Percentiles rank a stretch among this genome's conserved stretches.
Conservation (phyloP, 805 yeast genomes). For the Starmerella kuoi region DNA sequence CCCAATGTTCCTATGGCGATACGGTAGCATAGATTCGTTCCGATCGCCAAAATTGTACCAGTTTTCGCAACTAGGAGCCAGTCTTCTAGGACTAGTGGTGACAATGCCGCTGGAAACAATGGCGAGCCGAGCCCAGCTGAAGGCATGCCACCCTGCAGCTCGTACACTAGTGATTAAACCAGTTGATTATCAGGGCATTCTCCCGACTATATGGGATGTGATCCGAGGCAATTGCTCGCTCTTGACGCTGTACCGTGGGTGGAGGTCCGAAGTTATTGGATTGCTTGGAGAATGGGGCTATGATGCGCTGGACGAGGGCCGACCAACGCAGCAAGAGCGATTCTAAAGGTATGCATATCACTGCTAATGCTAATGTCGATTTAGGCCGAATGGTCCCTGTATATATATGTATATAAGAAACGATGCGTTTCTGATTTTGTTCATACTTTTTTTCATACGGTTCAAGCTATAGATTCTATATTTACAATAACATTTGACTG, state of each 20-base stretch:
- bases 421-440: too few relatives aligned
- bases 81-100: slow-evolving; percentile 55
- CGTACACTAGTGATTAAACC: slow-evolving; percentile 43
- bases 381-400: too few relatives aligned
- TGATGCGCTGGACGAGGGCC: slow-evolving; percentile 18
- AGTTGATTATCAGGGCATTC: slow-evolving; percentile 43
- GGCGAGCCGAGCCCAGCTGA: slow-evolving; percentile 68
- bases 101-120: slow-evolving; percentile 81
- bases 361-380: too few relatives aligned
- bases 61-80: slow-evolving; percentile 45
- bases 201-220: slow-evolving; percentile 42
- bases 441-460: too few relatives aligned
- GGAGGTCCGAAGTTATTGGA: slow-evolving; percentile 77
- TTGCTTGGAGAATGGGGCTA: slow-evolving; percentile 71
- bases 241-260: slow-evolving; percentile 62
- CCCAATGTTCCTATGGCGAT: slow-evolving; percentile 48
- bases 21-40: slow-evolving; percentile 54
- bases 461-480: too few relatives aligned
- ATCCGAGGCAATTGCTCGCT: slow-evolving; percentile 35
- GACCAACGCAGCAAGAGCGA: slow-evolving; percentile 16
- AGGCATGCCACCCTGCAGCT: slow-evolving; percentile 34
- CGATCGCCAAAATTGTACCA: slow-evolving; percentile 51
- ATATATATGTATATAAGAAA: too few relatives aligned
- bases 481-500: too few relatives aligned
- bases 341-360: too few relatives aligned